Evolutionary conservation across 2,329 filamentous ascomycete species (phyloP).

Genomic region (Aspergillus aculeatinus): DNA sequence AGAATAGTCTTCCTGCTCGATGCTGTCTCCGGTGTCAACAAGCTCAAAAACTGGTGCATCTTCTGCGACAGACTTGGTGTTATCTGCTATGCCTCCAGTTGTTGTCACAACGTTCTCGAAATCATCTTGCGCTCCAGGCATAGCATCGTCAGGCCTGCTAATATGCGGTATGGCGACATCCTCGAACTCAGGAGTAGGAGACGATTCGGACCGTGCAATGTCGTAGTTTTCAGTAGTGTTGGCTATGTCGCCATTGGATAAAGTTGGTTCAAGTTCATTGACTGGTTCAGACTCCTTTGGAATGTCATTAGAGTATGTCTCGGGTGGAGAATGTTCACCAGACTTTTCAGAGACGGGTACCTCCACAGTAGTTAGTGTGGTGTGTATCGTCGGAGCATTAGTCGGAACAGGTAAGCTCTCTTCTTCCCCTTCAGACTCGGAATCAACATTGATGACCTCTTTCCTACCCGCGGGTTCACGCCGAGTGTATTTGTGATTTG

Average conservation of each 20-base stretch:
- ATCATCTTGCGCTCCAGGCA: background rate
- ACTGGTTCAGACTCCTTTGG: slow-evolving; percentile 18
- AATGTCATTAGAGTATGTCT: background rate
- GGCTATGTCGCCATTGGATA: background rate
- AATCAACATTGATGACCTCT: slow-evolving; percentile 34
- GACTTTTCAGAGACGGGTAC: background rate
- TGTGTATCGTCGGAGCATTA: background rate
- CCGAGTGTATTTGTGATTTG: slow-evolving; percentile 42
- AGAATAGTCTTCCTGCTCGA: slow-evolving; percentile 64
- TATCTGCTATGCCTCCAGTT: slow-evolving; percentile 15
- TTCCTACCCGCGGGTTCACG: slow-evolving; percentile 33
- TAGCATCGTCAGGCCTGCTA: background rate
- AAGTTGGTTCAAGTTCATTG: slow-evolving; percentile 17
- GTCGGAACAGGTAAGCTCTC: slow-evolving; percentile 1
- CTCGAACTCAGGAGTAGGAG: slow-evolving; percentile 31
- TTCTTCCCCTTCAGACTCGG: slow-evolving; percentile 16
- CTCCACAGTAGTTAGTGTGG: background rate
- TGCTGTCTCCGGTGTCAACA: slow-evolving; percentile 2
- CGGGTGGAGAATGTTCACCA: background rate
- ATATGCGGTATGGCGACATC: slow-evolving; percentile 21
- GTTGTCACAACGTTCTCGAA: background rate
- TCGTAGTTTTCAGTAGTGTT: background rate
- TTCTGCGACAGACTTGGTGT: background rate
- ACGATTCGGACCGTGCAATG: slow-evolving; percentile 27
- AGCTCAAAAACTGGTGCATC: background rate